phyloP scores from a whole-genome alignment of 2,329 filamentous ascomycete species.

The Penicillium capsulatum region DNA sequence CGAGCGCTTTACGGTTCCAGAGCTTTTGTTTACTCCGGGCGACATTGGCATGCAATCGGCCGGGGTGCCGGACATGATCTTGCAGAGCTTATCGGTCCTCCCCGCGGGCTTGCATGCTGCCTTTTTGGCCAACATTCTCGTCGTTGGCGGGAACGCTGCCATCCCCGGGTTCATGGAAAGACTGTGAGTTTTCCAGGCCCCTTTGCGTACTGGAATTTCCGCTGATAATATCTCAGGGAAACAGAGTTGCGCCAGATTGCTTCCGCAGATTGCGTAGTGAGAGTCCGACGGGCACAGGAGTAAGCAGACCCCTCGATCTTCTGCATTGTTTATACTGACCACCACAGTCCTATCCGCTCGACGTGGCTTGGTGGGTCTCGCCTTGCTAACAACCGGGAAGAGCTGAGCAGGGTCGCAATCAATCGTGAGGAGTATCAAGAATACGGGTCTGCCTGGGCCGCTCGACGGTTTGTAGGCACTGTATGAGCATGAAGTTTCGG shows the following conservation, averaged over 20 bases:
- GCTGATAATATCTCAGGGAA: slow-evolving; percentile 42
- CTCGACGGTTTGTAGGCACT: slow-evolving; percentile 60
- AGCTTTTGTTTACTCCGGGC: slow-evolving; percentile 79
- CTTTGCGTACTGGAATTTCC: no score
- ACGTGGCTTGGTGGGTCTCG: slow-evolving; percentile 83
- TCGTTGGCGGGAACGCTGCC: slow-evolving; percentile 80
- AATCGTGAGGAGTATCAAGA: slow-evolving; percentile 90
- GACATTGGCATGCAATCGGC: slow-evolving; percentile 82
- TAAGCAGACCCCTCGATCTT: slow-evolving; percentile 29
- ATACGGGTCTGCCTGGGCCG: slow-evolving; percentile 69
- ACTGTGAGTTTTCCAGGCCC: slow-evolving; percentile 47
- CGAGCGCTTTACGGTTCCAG: slow-evolving; percentile 85
- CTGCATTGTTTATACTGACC: slow-evolving; percentile 8
- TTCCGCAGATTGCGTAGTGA: slow-evolving; percentile 71
- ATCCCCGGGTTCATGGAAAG: slow-evolving; percentile 79
- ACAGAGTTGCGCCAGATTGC: slow-evolving; percentile 67
- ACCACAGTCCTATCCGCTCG: slow-evolving; percentile 61
- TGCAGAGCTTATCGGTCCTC: slow-evolving; percentile 69
- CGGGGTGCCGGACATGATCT: slow-evolving; percentile 75
- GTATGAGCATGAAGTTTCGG: slow-evolving; percentile 4
- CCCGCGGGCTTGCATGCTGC: slow-evolving; percentile 81
- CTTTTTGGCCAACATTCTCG: slow-evolving; percentile 78
- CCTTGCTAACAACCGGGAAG: slow-evolving; percentile 64
- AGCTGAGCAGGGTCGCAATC: slow-evolving; percentile 64
- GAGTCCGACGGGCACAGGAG: slow-evolving; percentile 66